Evolutionary conservation across 345 rosid species (phyloP).

Genomic region (Streptanthus diversifolius): DNA sequence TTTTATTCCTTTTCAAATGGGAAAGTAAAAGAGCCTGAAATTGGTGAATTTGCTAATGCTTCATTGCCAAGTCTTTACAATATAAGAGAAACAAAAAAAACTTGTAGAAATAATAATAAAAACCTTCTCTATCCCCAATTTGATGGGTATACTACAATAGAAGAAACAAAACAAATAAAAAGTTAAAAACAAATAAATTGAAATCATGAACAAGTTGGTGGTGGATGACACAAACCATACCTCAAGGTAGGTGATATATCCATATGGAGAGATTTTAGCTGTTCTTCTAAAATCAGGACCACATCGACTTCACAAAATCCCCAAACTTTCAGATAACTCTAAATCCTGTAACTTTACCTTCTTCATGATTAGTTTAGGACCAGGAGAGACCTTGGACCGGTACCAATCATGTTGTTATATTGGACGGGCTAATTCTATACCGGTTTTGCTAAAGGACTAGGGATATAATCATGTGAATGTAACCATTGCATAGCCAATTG

Average conservation of each 20-base stretch:
- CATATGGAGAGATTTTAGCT: conserved; percentile 33
- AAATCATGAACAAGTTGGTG: conserved; percentile 32
- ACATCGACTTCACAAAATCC: conserved; percentile 29
- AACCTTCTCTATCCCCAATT: conserved; percentile 4
- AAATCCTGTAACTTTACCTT: conserved; percentile 25
- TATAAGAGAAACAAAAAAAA: conserved; percentile 20
- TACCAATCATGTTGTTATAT: conserved; percentile 15
- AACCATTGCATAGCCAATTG: conserved; percentile 7
- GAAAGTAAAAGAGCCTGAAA: conserved; percentile 18
- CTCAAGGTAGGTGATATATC: conserved; percentile 39
- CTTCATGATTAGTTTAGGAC: conserved; percentile 25
- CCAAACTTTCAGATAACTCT: conserved; percentile 17
- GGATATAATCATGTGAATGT: conserved; percentile 13
- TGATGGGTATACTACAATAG: conserved; percentile 8
- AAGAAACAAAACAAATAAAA: not conserved
- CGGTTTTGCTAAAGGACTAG: not conserved
- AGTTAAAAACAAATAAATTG: not conserved
- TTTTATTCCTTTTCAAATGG: conserved; percentile 25
- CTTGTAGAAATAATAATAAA: not conserved
- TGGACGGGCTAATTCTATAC: not conserved
- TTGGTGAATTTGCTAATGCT: conserved; percentile 19
- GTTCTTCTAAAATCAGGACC: conserved; percentile 28
- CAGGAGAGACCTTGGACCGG: conserved; percentile 14
- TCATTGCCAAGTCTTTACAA: conserved; percentile 29
- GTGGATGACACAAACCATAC: conserved; percentile 38